These are phyloP conservation scores for Pleurotus djamor DNA, from an alignment of 768 basidiomycete species.

Conservation along the genomic window DNA sequence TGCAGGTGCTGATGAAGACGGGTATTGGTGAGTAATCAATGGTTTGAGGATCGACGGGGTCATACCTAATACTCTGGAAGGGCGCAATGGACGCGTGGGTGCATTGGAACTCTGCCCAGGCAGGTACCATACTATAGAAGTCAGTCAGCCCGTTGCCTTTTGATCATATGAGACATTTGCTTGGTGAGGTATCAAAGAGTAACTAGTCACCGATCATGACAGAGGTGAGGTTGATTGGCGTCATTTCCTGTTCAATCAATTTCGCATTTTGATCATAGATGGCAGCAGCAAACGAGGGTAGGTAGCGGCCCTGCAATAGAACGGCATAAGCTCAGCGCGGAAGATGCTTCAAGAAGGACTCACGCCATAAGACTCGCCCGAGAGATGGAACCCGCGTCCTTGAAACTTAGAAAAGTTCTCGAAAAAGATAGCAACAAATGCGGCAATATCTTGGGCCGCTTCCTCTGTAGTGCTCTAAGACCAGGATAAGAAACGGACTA, in stretches of 20 bases:
- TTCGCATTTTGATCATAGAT: conserved; percentile 71
- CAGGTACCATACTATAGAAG: conserved; percentile 37
- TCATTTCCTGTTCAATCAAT: conserved; percentile 48
- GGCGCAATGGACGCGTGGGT: conserved; percentile 47
- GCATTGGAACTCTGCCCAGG: conserved; percentile 53
- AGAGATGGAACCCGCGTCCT: conserved; percentile 61
- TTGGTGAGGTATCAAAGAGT: background rate
- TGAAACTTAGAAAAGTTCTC: conserved; percentile 72
- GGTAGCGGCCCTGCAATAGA: conserved; percentile 54
- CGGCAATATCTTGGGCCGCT: conserved; percentile 67
- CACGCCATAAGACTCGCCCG: conserved; percentile 79
- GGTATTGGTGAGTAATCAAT: conserved; percentile 31
- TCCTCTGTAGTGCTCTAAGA: conserved; percentile 59
- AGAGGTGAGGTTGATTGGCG: conserved; percentile 62
- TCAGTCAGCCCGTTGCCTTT: conserved; percentile 66
- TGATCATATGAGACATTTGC: background rate
- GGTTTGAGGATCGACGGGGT: conserved; percentile 20
- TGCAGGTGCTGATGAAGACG: conserved; percentile 39
- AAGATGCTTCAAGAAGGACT: conserved; percentile 17
- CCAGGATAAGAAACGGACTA: conserved; percentile 7
- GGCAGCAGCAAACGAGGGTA: conserved; percentile 76
- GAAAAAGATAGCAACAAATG: conserved; percentile 72
- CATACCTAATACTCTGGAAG: conserved; percentile 45
- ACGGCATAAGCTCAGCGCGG: background rate
- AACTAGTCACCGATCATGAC: conserved; percentile 61